phyloP scores from a whole-genome alignment of 2,329 filamentous ascomycete genomes.

The Colletotrichum tropicicola region DNA sequence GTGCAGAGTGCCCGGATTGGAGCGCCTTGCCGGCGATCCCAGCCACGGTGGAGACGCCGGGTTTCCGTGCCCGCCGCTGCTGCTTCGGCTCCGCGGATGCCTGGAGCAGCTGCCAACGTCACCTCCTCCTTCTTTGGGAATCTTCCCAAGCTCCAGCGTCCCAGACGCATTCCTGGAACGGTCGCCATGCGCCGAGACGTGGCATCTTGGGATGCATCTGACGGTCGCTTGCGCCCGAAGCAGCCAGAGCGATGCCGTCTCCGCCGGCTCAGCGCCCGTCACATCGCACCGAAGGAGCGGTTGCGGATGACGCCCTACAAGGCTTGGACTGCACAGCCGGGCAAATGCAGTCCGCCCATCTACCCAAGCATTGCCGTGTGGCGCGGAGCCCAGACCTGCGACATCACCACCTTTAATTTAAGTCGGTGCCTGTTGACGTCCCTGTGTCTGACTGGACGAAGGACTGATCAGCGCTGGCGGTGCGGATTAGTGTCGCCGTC shows the following conservation, averaged over 20 bases:
- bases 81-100: conserved; percentile 6
- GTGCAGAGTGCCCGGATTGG: background rate
- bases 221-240: background rate
- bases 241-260: too few relatives aligned
- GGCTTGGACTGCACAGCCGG: conserved; percentile 7
- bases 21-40: too few relatives aligned
- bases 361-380: background rate
- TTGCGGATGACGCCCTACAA: background rate
- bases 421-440: conserved; percentile 2
- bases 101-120: background rate
- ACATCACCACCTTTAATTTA: conserved; percentile 1
- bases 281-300: background rate
- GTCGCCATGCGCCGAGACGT: background rate
- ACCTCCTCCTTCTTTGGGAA: background rate
- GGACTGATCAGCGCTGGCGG: background rate
- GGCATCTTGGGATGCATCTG: background rate
- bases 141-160: too few relatives aligned
- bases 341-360: background rate
- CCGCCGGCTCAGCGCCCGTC: too few relatives aligned
- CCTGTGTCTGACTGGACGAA: background rate
- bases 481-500: background rate
- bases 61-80: background rate
- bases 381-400: background rate
- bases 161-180: background rate
- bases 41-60: background rate